These are phyloP conservation scores for Phaeotremella skinneri DNA, from an alignment of 768 basidiomycete genomes.

Conservation along the genomic window DNA sequence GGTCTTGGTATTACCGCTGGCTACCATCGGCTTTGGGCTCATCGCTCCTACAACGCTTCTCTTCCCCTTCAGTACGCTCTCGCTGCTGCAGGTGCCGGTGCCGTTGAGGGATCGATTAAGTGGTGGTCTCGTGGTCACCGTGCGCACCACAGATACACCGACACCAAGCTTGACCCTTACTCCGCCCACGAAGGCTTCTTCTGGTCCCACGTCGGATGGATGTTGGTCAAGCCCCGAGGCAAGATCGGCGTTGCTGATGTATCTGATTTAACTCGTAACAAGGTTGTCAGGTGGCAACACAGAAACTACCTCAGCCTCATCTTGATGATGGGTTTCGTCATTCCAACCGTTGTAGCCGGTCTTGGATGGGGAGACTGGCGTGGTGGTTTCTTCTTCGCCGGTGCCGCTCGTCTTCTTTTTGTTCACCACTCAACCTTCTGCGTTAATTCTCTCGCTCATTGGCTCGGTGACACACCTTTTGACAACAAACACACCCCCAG, in stretches of 20 bases:
- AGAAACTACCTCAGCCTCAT: constrained; percentile 70
- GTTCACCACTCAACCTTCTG: constrained; percentile 96
- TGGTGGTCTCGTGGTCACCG: constrained; percentile 99
- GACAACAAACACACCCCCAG: constrained; percentile 93
- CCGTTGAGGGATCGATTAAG: constrained; percentile 93
- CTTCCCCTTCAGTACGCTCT: constrained; percentile 79
- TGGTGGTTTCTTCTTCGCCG: constrained; percentile 85
- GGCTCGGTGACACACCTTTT: constrained; percentile 88
- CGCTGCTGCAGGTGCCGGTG: constrained; percentile 81
- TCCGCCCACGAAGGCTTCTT: constrained; percentile 84
- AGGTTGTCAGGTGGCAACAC: constrained; percentile 83
- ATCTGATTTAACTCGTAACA: constrained; percentile 75
- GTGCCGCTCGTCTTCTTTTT: constrained; percentile 70
- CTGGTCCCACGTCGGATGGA: constrained; percentile 79
- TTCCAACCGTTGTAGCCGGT: constrained; percentile 77
- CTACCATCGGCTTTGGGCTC: constrained; percentile 97
- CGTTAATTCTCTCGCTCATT: constrained; percentile 94
- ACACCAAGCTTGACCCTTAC: constrained; percentile 95
- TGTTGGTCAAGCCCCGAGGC: constrained; percentile 84
- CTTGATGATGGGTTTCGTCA: constrained; percentile 64
- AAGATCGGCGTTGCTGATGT: constrained; percentile 88
- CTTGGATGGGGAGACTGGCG: constrained; percentile 78
- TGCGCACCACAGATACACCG: constrained; percentile 94
- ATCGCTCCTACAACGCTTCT: constrained; percentile 90
- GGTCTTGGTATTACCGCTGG: constrained; percentile 74